Percentiles rank a stretch among this genome's conserved stretches.
Evolutionary conservation across 495 filamentous ascomycete species (phyloP).

Genomic region (Rhypophila decipiens): DNA sequence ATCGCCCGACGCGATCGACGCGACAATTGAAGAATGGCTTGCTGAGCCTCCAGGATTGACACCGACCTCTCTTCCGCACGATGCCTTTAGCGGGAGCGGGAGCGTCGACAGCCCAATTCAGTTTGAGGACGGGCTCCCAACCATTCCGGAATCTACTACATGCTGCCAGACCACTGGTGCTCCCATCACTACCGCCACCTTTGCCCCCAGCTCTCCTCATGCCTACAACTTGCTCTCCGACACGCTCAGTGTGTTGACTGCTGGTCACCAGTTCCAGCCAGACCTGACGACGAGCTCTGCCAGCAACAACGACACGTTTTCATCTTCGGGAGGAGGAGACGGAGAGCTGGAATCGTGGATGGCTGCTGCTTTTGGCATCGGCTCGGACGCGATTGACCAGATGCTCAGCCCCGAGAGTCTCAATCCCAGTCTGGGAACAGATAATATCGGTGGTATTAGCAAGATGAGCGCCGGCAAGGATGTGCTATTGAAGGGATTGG

Average conservation of each 20-base stretch:
- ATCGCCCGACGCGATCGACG: slow-evolving; percentile 10
- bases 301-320: not conserved
- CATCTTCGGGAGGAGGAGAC: not conserved
- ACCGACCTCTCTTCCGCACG: not conserved
- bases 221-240: no score
- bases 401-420: not conserved
- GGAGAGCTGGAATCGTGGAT: slow-evolving; percentile 1
- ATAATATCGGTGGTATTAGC: not conserved
- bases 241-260: no score
- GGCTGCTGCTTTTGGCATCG: not conserved
- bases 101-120: no score
- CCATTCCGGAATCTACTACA: no score
- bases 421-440: not conserved
- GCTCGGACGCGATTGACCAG: not conserved
- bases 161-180: no score
- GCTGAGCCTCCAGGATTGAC: slow-evolving; percentile 15
- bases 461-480: not conserved
- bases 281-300: no score
- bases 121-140: no score
- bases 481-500: not conserved
- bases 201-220: no score
- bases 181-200: no score
- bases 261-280: no score
- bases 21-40: slow-evolving; percentile 28
- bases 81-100: no score